A percentile compares a stretch with the other conserved stretches of the same genome.
These are phyloP conservation scores for Deuterostichococcus epilithicus DNA, from an alignment of 139 green algal species.

Conservation along the genomic window DNA sequence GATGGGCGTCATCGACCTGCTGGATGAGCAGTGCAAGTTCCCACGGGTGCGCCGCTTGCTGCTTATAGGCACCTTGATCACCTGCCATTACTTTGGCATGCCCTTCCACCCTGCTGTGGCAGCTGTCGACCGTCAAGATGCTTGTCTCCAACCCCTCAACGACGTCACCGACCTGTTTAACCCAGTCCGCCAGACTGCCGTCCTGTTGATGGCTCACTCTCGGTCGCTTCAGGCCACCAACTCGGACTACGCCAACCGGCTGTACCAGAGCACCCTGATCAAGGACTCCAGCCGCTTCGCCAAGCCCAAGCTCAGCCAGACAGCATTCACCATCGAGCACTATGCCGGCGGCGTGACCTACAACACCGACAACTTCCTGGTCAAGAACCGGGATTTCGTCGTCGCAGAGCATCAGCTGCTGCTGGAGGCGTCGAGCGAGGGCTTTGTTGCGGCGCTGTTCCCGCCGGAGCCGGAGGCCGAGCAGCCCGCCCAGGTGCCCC, in stretches of 20 bases:
- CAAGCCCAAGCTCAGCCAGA: conserved; percentile 80
- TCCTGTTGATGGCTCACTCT: background rate
- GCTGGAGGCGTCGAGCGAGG: conserved; percentile 52
- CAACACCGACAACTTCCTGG: conserved; percentile 68
- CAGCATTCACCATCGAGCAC: conserved; percentile 92
- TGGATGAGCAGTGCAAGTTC: conserved; percentile 93
- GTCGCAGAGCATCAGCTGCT: conserved; percentile 94
- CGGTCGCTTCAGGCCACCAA: conserved; percentile 54
- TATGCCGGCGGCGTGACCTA: conserved; percentile 89
- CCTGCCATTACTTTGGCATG: too few relatives aligned
- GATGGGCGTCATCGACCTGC: conserved; percentile 86
- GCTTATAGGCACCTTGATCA: background rate
- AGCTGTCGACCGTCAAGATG: too few relatives aligned
- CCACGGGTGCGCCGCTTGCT: conserved; percentile 29
- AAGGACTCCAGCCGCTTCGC: conserved; percentile 71
- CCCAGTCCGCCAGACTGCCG: too few relatives aligned
- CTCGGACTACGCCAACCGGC: conserved; percentile 79
- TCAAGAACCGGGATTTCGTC: conserved; percentile 93
- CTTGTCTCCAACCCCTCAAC: background rate
- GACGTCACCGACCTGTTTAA: too few relatives aligned
- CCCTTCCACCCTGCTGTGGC: too few relatives aligned
- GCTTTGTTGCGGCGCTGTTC: conserved; percentile 72
- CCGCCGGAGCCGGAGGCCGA: conserved; percentile 31
- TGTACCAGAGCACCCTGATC: conserved; percentile 63
- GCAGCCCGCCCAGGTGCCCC: background rate